A percentile compares a stretch with the other conserved stretches of the same genome.
phyloP scores from a whole-genome alignment of 805 yeast genomes.

The Brettanomyces nanus region DNA sequence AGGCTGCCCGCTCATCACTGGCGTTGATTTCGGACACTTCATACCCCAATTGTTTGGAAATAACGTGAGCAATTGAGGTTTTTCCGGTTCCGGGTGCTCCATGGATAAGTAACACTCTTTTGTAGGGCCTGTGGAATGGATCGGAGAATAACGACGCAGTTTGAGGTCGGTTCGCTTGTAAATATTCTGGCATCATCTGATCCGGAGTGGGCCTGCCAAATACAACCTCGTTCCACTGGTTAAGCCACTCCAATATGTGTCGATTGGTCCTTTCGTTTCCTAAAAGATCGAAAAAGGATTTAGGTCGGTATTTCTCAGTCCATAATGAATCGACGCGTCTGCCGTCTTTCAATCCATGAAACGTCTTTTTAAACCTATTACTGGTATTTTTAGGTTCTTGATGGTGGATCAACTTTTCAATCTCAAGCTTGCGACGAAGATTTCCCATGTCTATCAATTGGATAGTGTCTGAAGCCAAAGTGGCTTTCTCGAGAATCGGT shows the following conservation, averaged over 20 bases:
- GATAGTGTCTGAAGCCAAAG: neutral
- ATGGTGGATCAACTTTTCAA: slow-evolving; percentile 14
- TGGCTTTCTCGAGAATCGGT: slow-evolving; percentile 7
- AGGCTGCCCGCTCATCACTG: slow-evolving; percentile 63
- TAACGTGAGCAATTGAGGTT: slow-evolving; percentile 78
- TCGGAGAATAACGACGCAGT: slow-evolving; percentile 26
- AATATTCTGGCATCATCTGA: slow-evolving; percentile 3
- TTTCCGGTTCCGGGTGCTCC: slow-evolving; percentile 96
- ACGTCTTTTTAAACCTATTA: slow-evolving; percentile 3
- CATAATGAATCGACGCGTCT: slow-evolving; percentile 18
- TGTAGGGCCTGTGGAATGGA: slow-evolving; percentile 49
- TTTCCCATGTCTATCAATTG: slow-evolving; percentile 18
- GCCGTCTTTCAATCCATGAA: slow-evolving; percentile 1
- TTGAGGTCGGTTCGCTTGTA: neutral
- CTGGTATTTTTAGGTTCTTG: slow-evolving; percentile 5
- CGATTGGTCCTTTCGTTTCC: slow-evolving; percentile 66
- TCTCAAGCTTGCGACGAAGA: slow-evolving; percentile 15
- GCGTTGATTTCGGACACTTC: slow-evolving; percentile 82
- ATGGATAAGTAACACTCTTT: slow-evolving; percentile 62
- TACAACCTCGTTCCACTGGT: slow-evolving; percentile 57
- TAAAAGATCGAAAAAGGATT: slow-evolving; percentile 51
- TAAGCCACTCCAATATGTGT: slow-evolving; percentile 51
- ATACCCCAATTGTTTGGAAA: slow-evolving; percentile 77
- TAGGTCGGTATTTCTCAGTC: slow-evolving; percentile 68
- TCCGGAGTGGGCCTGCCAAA: slow-evolving; percentile 32